Percentiles rank a stretch among this genome's conserved stretches.
Conservation (phyloP, 768 basidiomycete species). For the Phanerodontia chrysosporium region DNA sequence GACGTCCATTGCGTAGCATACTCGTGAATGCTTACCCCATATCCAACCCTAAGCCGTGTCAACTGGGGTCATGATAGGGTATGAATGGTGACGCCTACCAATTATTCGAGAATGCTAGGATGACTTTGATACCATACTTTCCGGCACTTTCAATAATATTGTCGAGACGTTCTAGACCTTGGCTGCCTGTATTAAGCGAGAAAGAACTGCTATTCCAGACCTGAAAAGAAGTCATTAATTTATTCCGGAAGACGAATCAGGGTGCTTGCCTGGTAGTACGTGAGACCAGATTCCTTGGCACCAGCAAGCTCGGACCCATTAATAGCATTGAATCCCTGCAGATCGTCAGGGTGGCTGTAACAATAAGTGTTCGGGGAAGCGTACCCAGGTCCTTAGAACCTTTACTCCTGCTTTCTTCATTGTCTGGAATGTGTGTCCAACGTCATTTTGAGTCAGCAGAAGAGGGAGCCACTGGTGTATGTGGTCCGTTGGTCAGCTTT, state of each 20-base stretch:
- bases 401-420: constrained; percentile 48
- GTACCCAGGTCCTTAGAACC: constrained; percentile 52
- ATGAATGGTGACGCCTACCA: constrained; percentile 33
- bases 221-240: constrained; percentile 19
- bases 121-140: constrained; percentile 47
- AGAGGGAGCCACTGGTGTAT: constrained; percentile 48
- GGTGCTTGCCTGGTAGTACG: constrained; percentile 41
- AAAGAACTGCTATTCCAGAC: constrained; percentile 49
- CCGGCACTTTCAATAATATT: constrained; percentile 45
- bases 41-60: constrained; percentile 41
- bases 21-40: constrained; percentile 37
- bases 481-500: background rate
- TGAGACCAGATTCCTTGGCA: constrained; percentile 39
- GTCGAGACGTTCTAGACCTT: constrained; percentile 51
- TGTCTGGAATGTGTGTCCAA: constrained; percentile 43
- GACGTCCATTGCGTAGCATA: background rate
- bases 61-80: background rate
- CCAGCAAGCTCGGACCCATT: constrained; percentile 39
- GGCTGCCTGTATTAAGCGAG: constrained; percentile 47
- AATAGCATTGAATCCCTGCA: constrained; percentile 38
- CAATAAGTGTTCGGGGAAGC: background rate
- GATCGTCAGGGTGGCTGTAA: background rate
- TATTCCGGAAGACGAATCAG: background rate
- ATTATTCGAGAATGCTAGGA: constrained; percentile 53
- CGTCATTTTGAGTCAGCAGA: constrained; percentile 42